Percentiles rank a stretch among this genome's conserved stretches.
Conservation (phyloP, 768 basidiomycete genomes). For the Pisolithus microcarpus region DNA sequence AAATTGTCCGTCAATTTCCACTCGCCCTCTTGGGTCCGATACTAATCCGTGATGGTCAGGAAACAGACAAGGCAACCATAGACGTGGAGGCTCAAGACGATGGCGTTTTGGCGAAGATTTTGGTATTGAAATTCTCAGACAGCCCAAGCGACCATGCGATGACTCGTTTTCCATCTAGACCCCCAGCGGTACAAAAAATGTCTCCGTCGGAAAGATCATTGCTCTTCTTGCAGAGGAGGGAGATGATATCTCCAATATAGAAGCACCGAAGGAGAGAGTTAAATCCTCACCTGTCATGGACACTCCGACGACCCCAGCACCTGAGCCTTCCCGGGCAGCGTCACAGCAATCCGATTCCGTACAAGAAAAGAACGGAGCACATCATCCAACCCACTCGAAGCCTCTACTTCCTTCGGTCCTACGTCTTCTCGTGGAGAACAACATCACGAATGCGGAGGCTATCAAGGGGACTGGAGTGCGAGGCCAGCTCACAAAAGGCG, state of each 20-base stretch:
- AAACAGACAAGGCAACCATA: constrained; percentile 93
- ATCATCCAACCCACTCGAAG: constrained; percentile 44
- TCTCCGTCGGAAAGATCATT: constrained; percentile 84
- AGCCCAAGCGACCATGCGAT: not conserved
- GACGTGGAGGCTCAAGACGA: constrained; percentile 99
- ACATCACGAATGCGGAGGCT: constrained; percentile 48
- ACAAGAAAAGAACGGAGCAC: constrained; percentile 27
- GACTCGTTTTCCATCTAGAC: constrained; percentile 33
- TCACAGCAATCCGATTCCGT: constrained; percentile 16
- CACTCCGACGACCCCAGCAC: constrained; percentile 17
- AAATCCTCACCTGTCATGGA: constrained; percentile 15
- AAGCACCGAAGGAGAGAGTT: constrained; percentile 44
- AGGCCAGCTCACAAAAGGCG: constrained; percentile 96
- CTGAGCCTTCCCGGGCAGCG: constrained; percentile 11
- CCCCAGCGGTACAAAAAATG: constrained; percentile 73
- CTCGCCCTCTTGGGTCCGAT: not conserved
- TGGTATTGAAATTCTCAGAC: constrained; percentile 45
- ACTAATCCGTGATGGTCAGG: constrained; percentile 39
- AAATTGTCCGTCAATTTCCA: constrained; percentile 57
- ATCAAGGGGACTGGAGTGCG: constrained; percentile 87
- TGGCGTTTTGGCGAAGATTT: constrained; percentile 87
- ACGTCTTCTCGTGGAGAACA: constrained; percentile 59
- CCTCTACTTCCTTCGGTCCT: constrained; percentile 89
- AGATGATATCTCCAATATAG: constrained; percentile 85
- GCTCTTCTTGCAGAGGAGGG: constrained; percentile 94